These are phyloP conservation scores for Chrysosphaeria jannelii DNA, from an alignment of 2,329 filamentous ascomycete genomes.

Conservation along the genomic window DNA sequence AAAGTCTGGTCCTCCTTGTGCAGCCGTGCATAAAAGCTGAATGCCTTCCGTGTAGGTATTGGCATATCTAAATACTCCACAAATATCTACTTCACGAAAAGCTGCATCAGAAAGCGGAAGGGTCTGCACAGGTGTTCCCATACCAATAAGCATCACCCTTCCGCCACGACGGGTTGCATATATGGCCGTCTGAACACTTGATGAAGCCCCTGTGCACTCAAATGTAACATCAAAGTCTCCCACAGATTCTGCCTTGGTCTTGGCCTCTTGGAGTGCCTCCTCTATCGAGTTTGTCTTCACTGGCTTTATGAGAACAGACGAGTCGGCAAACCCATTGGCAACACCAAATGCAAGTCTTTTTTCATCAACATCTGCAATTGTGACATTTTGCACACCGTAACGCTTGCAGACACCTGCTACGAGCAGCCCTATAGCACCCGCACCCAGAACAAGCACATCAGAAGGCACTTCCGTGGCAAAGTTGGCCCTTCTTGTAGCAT, in stretches of 20 bases:
- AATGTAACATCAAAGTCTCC: constrained; percentile 3
- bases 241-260: constrained; percentile 7
- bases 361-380: constrained; percentile 23
- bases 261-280: constrained; percentile 21
- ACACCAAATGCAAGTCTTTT: constrained; percentile 26
- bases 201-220: constrained; percentile 5
- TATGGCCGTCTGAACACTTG: constrained; percentile 41
- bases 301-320: constrained; percentile 14
- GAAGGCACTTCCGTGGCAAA: constrained; percentile 11
- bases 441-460: constrained; percentile 24
- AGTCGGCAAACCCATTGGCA: constrained; percentile 22
- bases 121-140: constrained; percentile 41
- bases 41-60: constrained; percentile 36
- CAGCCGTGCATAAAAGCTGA: constrained; percentile 11
- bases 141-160: constrained; percentile 38
- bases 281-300: constrained; percentile 16
- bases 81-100: constrained; percentile 38
- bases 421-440: constrained; percentile 28
- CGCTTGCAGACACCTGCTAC: constrained; percentile 25
- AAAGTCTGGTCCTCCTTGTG: constrained; percentile 14
- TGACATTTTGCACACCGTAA: constrained; percentile 13
- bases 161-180: constrained; percentile 38
- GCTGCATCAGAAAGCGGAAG: constrained; percentile 38
- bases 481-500: constrained; percentile 16
- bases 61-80: constrained; percentile 43